Conservation (phyloP, 306 rosid species). For the Rosa rugosa region DNA sequence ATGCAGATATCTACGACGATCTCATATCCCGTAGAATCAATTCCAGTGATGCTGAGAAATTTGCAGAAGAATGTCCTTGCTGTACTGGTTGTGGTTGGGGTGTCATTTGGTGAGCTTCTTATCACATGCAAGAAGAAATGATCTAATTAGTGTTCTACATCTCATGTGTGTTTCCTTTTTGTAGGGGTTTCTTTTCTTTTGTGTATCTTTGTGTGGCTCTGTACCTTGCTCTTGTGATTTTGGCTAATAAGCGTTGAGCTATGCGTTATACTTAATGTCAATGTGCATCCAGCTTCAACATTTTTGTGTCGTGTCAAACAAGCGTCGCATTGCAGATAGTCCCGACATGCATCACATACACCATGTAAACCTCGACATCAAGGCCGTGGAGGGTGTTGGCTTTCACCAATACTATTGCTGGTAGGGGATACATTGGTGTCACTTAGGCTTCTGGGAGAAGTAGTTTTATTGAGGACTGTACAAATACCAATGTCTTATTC, state of each 20-base stretch:
- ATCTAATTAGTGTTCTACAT: not conserved
- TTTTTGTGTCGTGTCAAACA: conserved; percentile 57
- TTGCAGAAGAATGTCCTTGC: conserved; percentile 69
- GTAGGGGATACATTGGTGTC: conserved; percentile 26
- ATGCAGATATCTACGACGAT: conserved; percentile 69
- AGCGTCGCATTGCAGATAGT: conserved; percentile 40
- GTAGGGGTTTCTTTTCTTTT: conserved; percentile 60
- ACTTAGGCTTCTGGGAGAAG: conserved; percentile 52
- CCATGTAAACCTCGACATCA: conserved; percentile 54
- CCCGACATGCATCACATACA: conserved; percentile 68
- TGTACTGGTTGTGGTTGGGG: conserved; percentile 75
- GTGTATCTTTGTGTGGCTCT: conserved; percentile 55
- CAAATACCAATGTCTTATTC: conserved; percentile 59
- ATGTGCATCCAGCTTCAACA: conserved; percentile 26
- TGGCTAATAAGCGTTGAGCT: conserved; percentile 22
- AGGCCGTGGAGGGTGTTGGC: conserved; percentile 58
- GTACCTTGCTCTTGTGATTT: conserved; percentile 56
- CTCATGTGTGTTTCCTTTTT: not conserved
- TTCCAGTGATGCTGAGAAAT: conserved; percentile 68
- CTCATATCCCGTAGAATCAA: conserved; percentile 60
- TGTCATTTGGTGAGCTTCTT: conserved; percentile 51
- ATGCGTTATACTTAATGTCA: conserved; percentile 30
- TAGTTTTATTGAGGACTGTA: conserved; percentile 57
- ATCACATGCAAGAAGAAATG: not conserved
- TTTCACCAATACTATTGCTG: conserved; percentile 39